Evolutionary conservation across 257 asterid species (phyloP), one percentile per base, ranked within the genome.

Genomic region (Rubia yunnanensis): DNA sequence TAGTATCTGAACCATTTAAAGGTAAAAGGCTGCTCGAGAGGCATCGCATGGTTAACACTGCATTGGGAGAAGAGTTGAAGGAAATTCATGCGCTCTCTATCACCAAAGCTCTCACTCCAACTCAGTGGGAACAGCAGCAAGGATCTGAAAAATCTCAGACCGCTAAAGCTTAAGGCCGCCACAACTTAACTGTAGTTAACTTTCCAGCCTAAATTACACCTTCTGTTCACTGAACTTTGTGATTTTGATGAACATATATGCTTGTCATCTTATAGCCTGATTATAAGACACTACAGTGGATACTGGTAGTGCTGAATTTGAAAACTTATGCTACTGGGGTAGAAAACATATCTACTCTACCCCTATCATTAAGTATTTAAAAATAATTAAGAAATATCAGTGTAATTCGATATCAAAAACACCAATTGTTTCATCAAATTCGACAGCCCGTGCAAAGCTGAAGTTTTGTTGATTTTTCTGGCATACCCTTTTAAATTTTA

Each of bases 21-120:
- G 98, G 98, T 53, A 88, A 91, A 74, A 81, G 98, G 44, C 57
- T 91, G 76, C 79, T 88, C 80, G 96, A 91, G 79, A 88, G 96
- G 88, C 98, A 91, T 75, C 77, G 98, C 27, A 73, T 86, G 80
- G 94, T 91, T 22, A 91, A 91, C 60, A 75, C 81, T 60, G 94
- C 98, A 15, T 62, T 91, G 53, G 79, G 32, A 0, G 98, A 91
- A 70, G 94, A 88, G 82, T 76, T 91, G 92, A 86, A 83, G 57
- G 83, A 86, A 44, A 88, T 91, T 60, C 96, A 91, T 36, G 96
- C 96, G 30, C 98, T 91, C 73, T 91, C 94, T 60, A 91, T 91
- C 55, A 81, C 94, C 0, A 91, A 88, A 74, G 96, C 95, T 23
- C 69, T 76, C 53, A 88, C 96, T 20, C 88, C 94, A 22, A 88